Conservation (phyloP, 1,139 yeast genomes). For the Sugiyamaella pinicola region DNA sequence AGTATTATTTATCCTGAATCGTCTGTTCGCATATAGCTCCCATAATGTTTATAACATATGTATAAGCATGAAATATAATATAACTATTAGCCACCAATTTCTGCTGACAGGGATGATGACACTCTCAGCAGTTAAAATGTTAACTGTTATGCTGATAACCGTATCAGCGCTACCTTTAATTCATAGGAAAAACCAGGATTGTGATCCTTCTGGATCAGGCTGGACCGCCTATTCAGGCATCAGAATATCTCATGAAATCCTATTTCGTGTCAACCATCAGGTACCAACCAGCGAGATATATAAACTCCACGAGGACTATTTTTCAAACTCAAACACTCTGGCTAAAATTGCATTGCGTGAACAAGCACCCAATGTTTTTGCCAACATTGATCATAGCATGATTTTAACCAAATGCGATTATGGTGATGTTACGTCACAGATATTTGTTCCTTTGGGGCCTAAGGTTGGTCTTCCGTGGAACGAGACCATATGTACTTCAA, state of each 20-base stretch:
- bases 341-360: conserved; percentile 4
- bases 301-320: conserved; percentile 7
- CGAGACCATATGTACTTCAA: conserved; percentile 12
- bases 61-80: background rate
- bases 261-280: conserved; percentile 3
- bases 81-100: too few relatives aligned
- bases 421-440: conserved; percentile 10
- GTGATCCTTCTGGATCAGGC: conserved; percentile 12
- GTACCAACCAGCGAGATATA: conserved; percentile 1
- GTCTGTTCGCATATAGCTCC: too few relatives aligned
- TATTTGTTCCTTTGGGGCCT: conserved; percentile 12
- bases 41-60: background rate
- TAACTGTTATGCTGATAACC: background rate
- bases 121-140: background rate
- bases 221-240: conserved; percentile 20
- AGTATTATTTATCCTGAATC: too few relatives aligned
- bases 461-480: conserved; percentile 16
- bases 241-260: conserved; percentile 15
- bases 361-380: background rate
- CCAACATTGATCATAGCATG: conserved; percentile 12
- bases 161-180: conserved; percentile 8
- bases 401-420: conserved; percentile 16
- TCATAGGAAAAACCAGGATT: conserved; percentile 16
- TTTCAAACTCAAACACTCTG: conserved; percentile 9
- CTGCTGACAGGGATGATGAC: background rate